phyloP scores from a whole-genome alignment of 2,329 filamentous ascomycete genomes.

The Niveomyces coronatus region DNA sequence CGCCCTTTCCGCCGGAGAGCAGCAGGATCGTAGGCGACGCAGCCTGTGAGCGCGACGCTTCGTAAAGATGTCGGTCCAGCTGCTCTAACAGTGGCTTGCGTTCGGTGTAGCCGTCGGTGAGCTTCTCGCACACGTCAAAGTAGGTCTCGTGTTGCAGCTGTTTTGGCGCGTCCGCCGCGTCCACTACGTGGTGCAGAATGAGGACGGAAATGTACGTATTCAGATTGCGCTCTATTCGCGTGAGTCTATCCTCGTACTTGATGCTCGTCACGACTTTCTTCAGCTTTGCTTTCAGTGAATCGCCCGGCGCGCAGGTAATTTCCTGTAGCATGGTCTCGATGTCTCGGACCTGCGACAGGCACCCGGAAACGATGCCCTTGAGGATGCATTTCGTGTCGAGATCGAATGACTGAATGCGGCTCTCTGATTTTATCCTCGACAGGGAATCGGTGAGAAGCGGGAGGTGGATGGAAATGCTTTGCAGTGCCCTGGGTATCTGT shows the following conservation, averaged over 20 bases:
- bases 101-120: background rate
- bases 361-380: constrained; percentile 8
- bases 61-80: constrained; percentile 1
- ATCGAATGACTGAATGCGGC: constrained; percentile 2
- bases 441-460: constrained; percentile 7
- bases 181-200: constrained; percentile 6
- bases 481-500: constrained; percentile 6
- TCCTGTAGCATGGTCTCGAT: constrained; percentile 7
- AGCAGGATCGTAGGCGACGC: constrained; percentile 1
- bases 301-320: constrained; percentile 7
- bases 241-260: constrained; percentile 5
- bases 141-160: constrained; percentile 3
- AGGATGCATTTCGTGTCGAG: constrained; percentile 9
- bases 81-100: background rate
- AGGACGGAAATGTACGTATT: constrained; percentile 8
- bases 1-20: constrained; percentile 1
- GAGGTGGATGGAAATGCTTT: constrained; percentile 8
- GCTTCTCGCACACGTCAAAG: constrained; percentile 5
- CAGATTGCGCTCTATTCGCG: constrained; percentile 4
- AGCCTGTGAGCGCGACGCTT: constrained; percentile 4
- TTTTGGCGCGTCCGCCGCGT: constrained; percentile 4
- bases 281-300: constrained; percentile 3
- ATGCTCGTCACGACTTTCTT: constrained; percentile 9
- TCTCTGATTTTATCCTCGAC: constrained; percentile 5
- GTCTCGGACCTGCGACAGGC: constrained; percentile 5